These are phyloP conservation scores for Pelargonium hybrid DNA, from an alignment of 441 rosid genomes.

Conservation along the genomic window DNA sequence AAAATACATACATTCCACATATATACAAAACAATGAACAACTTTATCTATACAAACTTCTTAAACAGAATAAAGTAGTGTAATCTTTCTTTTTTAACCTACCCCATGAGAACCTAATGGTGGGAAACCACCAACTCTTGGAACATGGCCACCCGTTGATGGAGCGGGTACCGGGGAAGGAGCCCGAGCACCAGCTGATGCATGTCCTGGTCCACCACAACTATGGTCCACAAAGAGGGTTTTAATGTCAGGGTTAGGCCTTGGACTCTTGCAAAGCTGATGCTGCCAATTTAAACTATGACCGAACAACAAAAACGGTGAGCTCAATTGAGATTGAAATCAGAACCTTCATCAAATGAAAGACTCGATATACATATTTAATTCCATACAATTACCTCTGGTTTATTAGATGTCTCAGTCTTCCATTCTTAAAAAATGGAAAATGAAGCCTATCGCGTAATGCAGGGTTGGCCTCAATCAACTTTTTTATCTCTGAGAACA, in stretches of 20 bases:
- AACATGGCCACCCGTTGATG: slow-evolving; percentile 42
- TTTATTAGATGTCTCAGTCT: slow-evolving; percentile 64
- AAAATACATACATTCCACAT: slow-evolving; percentile 14
- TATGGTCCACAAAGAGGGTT: slow-evolving; percentile 67
- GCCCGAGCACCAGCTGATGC: slow-evolving; percentile 49
- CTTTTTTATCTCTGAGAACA: slow-evolving; percentile 64
- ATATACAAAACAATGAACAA: slow-evolving; percentile 3
- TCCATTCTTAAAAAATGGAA: slow-evolving; percentile 60
- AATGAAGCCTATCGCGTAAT: slow-evolving; percentile 75
- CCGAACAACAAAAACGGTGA: slow-evolving; percentile 9
- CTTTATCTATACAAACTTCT: neutral
- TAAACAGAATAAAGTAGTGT: neutral
- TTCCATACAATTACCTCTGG: slow-evolving; percentile 42
- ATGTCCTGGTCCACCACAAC: slow-evolving; percentile 38
- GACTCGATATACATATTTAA: slow-evolving; percentile 4
- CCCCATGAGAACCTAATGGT: slow-evolving; percentile 51
- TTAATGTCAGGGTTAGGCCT: slow-evolving; percentile 72
- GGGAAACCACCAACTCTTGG: slow-evolving; percentile 59
- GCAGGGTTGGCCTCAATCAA: slow-evolving; percentile 78
- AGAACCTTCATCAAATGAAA: neutral
- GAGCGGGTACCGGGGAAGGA: slow-evolving; percentile 61
- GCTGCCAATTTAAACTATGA: slow-evolving; percentile 78
- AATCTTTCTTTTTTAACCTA: slow-evolving; percentile 27
- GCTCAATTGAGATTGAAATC: neutral
- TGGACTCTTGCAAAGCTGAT: slow-evolving; percentile 70